These are phyloP conservation scores for Herpetospermum pedunculosum DNA, from an alignment of 306 rosid species.

Conservation along the genomic window DNA sequence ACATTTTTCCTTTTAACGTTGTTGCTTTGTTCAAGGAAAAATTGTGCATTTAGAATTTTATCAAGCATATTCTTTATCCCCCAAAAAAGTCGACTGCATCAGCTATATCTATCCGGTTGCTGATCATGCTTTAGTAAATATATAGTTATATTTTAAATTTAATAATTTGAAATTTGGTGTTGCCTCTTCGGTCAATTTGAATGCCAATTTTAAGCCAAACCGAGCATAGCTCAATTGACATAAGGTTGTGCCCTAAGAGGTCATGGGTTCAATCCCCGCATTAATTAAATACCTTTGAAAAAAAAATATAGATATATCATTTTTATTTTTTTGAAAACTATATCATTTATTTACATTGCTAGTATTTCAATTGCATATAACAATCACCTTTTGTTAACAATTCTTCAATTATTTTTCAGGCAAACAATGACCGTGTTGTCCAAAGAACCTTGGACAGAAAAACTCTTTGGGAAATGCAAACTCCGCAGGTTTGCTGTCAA, in stretches of 20 bases:
- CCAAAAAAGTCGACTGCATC: background rate
- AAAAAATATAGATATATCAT: too few relatives aligned
- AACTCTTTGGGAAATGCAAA: conserved; percentile 97
- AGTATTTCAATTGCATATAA: background rate
- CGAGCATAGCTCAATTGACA: too few relatives aligned
- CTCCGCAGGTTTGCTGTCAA: conserved; percentile 67
- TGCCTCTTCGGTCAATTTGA: too few relatives aligned
- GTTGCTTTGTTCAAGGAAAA: background rate
- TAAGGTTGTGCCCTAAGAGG: too few relatives aligned
- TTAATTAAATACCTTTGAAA: too few relatives aligned
- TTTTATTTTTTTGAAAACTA: too few relatives aligned
- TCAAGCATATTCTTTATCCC: background rate
- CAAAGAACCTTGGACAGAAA: conserved; percentile 72
- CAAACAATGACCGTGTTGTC: conserved; percentile 66
- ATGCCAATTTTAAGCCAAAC: too few relatives aligned
- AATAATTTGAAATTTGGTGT: too few relatives aligned
- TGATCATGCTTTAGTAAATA: background rate
- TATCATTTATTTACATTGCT: background rate
- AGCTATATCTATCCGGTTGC: background rate
- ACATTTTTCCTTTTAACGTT: background rate
- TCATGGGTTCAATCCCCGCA: too few relatives aligned
- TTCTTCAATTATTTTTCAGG: conserved; percentile 40
- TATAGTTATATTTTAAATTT: background rate
- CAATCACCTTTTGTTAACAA: background rate
- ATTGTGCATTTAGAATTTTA: background rate